Conservation (phyloP, 768 basidiomycete species). For the Cystofilobasidium ferigula region DNA sequence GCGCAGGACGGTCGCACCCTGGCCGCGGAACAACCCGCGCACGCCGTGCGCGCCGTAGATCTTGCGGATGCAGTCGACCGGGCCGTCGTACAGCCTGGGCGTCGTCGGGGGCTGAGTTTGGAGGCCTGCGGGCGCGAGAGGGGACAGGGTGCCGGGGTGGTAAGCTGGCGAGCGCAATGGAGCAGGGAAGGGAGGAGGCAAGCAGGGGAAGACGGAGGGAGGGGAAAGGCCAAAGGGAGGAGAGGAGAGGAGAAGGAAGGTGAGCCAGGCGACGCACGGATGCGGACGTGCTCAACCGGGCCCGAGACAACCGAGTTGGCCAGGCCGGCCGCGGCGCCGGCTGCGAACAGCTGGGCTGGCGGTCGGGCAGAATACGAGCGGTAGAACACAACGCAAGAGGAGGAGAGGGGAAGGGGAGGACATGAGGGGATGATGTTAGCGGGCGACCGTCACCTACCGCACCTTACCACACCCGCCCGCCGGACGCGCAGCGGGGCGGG, state of each 20-base stretch:
- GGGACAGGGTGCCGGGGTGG: neutral
- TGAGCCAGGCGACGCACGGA: conserved; percentile 59
- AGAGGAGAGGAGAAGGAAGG: neutral
- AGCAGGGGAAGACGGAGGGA: neutral
- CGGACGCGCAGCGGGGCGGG: neutral
- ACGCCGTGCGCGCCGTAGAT: conserved; percentile 66
- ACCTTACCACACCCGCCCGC: too few species aligned
- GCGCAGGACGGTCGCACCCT: conserved; percentile 68
- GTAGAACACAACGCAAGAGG: too few species aligned
- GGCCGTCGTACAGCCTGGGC: conserved; percentile 68
- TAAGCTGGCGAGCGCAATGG: neutral
- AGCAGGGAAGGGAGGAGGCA: too few species aligned
- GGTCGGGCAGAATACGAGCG: too few species aligned
- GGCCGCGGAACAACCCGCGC: conserved; percentile 82
- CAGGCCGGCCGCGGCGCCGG: conserved; percentile 76
- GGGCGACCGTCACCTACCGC: too few species aligned
- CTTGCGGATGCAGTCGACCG: conserved; percentile 76
- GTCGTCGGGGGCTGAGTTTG: conserved; percentile 71
- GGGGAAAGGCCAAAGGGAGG: neutral
- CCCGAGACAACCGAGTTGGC: conserved; percentile 88
- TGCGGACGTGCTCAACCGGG: conserved; percentile 95
- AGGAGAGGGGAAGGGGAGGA: too few species aligned
- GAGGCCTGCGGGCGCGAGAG: conserved; percentile 50
- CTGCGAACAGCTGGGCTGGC: conserved; percentile 54
- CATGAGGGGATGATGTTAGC: too few species aligned